phyloP scores from a whole-genome alignment of 2,329 filamentous ascomycete species.

The Rhynchosporium graminicola region DNA sequence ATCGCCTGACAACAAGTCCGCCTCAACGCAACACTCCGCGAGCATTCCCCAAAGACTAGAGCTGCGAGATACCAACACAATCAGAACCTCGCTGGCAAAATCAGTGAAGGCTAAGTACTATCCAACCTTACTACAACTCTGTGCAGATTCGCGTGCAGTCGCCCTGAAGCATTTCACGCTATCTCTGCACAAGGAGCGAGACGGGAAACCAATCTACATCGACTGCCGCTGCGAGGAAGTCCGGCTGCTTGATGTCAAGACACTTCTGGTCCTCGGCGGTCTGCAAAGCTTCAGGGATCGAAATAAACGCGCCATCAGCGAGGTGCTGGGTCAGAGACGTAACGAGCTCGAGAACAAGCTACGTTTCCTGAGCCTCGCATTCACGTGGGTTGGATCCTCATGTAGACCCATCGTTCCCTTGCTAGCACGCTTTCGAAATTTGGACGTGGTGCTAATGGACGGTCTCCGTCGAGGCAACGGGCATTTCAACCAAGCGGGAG shows the following conservation, averaged over 20 bases:
- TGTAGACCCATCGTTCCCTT: not conserved
- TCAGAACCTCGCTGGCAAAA: not conserved
- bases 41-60: not conserved
- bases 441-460: not conserved
- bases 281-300: not conserved
- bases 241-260: not conserved
- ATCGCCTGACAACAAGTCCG: too few species aligned
- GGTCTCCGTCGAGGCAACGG: too few species aligned
- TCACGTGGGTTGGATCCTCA: not conserved
- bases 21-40: too few species aligned
- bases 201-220: slow-evolving; percentile 3
- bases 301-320: not conserved
- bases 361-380: not conserved
- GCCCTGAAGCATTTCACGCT: not conserved
- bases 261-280: not conserved
- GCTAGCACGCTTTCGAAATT: not conserved
- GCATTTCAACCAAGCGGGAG: too few species aligned
- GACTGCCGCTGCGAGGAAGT: slow-evolving; percentile 3
- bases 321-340: too few species aligned
- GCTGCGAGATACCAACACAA: not conserved
- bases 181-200: not conserved
- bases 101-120: not conserved
- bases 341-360: not conserved
- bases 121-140: not conserved
- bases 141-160: not conserved